phyloP scores from a whole-genome alignment of 75 land plant genomes.

The Adiantum capillusveneris region DNA sequence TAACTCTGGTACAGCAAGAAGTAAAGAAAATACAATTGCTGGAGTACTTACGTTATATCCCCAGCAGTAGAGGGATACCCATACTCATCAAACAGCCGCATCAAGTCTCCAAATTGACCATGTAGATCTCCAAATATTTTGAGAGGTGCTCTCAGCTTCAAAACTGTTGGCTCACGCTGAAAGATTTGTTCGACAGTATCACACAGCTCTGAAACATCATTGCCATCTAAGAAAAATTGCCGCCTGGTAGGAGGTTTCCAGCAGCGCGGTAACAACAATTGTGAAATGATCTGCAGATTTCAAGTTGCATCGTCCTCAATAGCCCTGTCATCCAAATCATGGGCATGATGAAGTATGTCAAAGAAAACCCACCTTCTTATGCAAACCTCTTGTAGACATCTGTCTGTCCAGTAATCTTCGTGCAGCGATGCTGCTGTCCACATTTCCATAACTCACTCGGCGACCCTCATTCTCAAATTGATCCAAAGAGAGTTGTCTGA shows the following conservation, averaged over 20 bases:
- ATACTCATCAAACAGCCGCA: conserved; percentile 90
- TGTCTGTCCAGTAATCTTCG: conserved; percentile 52
- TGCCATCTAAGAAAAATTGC: conserved; percentile 71
- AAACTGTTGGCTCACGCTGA: conserved; percentile 68
- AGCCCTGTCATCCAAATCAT: not conserved
- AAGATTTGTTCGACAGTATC: conserved; percentile 83
- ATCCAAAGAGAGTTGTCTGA: conserved; percentile 80
- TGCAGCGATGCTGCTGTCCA: conserved; percentile 43
- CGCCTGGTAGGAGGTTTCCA: conserved; percentile 72
- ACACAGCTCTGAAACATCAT: conserved; percentile 80
- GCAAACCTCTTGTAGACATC: conserved; percentile 69
- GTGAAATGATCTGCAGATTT: conserved; percentile 50
- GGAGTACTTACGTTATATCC: conserved; percentile 67
- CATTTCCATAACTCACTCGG: conserved; percentile 50
- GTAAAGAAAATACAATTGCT: not conserved
- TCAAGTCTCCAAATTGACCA: conserved; percentile 91
- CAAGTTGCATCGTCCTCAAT: not conserved
- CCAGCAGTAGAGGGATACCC: conserved; percentile 92
- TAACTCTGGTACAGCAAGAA: not conserved
- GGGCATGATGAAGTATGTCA: not conserved
- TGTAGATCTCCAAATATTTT: conserved; percentile 95
- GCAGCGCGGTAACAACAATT: conserved; percentile 60
- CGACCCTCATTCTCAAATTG: conserved; percentile 93
- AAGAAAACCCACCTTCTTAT: conserved; percentile 44
- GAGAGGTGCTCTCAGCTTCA: conserved; percentile 73